Conservation (phyloP, 805 yeast genomes). For the Nakazawaea siamensis region DNA sequence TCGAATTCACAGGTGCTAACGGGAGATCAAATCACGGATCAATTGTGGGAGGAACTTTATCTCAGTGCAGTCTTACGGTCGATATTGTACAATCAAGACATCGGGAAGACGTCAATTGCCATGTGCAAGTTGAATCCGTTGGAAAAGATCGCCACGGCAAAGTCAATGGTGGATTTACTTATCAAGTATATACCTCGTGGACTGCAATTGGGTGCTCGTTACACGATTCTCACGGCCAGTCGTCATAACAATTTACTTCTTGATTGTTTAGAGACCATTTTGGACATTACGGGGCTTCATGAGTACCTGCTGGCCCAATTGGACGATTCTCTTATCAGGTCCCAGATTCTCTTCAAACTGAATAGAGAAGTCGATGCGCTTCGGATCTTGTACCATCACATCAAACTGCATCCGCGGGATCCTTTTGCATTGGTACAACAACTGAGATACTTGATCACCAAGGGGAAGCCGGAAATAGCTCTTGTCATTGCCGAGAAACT, state of each 20-base stretch:
- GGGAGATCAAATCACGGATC: conserved; percentile 32
- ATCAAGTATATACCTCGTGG: no score
- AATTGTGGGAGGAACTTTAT: conserved; percentile 53
- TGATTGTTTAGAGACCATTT: conserved; percentile 37
- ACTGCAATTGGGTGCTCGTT: conserved; percentile 33
- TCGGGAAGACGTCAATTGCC: conserved; percentile 51
- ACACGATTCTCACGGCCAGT: conserved; percentile 24
- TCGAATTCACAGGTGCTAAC: conserved; percentile 48
- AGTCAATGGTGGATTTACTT: conserved; percentile 32
- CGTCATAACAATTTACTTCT: conserved; percentile 42
- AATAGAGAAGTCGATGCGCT: conserved; percentile 44
- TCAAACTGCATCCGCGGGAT: conserved; percentile 39
- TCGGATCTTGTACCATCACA: conserved; percentile 28
- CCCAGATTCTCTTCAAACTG: no score
- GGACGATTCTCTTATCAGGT: no score
- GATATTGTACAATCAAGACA: conserved; percentile 42
- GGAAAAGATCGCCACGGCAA: conserved; percentile 26
- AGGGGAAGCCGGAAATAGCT: conserved; percentile 48
- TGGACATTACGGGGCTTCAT: conserved; percentile 28
- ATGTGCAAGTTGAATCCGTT: conserved; percentile 40
- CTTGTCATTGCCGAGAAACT: conserved; percentile 49
- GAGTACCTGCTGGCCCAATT: no score
- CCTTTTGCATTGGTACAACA: conserved; percentile 55
- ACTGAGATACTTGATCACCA: conserved; percentile 51
- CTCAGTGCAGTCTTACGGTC: conserved; percentile 52